Evolutionary conservation across 257 asterid genomes (phyloP), one percentile per base, ranked within the genome.

Genomic region (Solanum paucissectum): DNA sequence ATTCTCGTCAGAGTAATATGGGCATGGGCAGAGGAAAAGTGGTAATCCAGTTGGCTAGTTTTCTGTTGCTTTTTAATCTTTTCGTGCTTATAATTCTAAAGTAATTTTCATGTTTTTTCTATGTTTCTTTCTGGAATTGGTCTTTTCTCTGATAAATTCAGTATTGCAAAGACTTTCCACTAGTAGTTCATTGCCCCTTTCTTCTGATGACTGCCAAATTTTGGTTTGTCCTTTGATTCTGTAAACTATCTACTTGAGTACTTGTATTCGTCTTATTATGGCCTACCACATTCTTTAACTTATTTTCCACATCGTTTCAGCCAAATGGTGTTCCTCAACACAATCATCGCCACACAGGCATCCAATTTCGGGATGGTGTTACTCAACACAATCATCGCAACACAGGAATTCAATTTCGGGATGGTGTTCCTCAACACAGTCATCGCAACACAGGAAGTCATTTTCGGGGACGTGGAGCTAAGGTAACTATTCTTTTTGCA

Each of bases 1-100:
- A 81, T 77, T 49, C 66, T 77, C 86, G 3, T 44, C 85, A 81
- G 46, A 49, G 32, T 37, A 23, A 49, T 82, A 49, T 82, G 44
- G 86, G 44, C 86, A 82, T 49, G 69, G 86, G 86, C 86, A 82
- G 66, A 44, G 89, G 83, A 33, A 83, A 89, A 71, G 88, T 38
- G 32, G 44, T 86, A 82, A 84, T 82, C 18, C 69, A 49, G 29
- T 10, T 46, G 69, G 44, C 85, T 16, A 16, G 66, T 46, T 27
- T 79, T 79, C 27, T 27, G 18, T 79, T 79, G 38, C 16, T 27
- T 25, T 79, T 44, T 79, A 9, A 7, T 37, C 84, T 73, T 42
- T 82, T 77, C 7, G 27, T 82, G n/a, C 84, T 79, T 49, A 2
- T 18, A 49, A 16, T 81, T 46, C 85, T 81, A 29, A 46, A 27